These are phyloP conservation scores for Pythium monospermum DNA, from an alignment of 352 stramenopile genomes.

Conservation along the genomic window DNA sequence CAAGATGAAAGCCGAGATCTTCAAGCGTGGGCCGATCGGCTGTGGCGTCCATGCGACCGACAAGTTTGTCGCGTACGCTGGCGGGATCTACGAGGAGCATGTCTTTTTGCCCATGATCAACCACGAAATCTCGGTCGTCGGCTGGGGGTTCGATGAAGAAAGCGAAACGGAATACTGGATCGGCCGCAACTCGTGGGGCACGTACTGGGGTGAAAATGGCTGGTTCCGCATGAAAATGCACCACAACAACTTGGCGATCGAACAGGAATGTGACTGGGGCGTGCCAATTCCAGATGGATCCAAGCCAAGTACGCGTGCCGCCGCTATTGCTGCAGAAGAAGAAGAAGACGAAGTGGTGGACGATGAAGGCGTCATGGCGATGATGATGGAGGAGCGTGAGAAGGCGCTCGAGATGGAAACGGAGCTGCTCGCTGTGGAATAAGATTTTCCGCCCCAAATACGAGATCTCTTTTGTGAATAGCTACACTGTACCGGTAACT, in stretches of 20 bases:
- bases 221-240: constrained; percentile 91
- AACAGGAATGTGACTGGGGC: constrained; percentile 86
- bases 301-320: constrained; percentile 35
- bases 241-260: constrained; percentile 88
- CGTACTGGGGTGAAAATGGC: constrained; percentile 90
- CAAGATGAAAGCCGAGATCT: constrained; percentile 92
- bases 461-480: too few relatives aligned
- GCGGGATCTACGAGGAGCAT: constrained; percentile 82
- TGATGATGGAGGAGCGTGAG: constrained; percentile 10
- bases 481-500: too few relatives aligned
- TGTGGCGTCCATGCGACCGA: constrained; percentile 84
- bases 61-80: constrained; percentile 77
- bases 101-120: constrained; percentile 80
- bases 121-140: constrained; percentile 88
- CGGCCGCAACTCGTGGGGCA: constrained; percentile 90
- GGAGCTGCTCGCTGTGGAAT: constrained; percentile 32
- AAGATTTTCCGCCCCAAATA: too few relatives aligned
- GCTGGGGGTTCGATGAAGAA: constrained; percentile 84
- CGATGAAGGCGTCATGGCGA: neutral
- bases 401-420: constrained; percentile 26
- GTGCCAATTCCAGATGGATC: constrained; percentile 78
- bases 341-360: neutral
- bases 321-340: neutral
- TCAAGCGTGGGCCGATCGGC: constrained; percentile 86
- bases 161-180: constrained; percentile 91